These are phyloP conservation scores for Trichosporon sp. DNA, from an alignment of 1,284 basidiomycete genomes.

Conservation along the genomic window DNA sequence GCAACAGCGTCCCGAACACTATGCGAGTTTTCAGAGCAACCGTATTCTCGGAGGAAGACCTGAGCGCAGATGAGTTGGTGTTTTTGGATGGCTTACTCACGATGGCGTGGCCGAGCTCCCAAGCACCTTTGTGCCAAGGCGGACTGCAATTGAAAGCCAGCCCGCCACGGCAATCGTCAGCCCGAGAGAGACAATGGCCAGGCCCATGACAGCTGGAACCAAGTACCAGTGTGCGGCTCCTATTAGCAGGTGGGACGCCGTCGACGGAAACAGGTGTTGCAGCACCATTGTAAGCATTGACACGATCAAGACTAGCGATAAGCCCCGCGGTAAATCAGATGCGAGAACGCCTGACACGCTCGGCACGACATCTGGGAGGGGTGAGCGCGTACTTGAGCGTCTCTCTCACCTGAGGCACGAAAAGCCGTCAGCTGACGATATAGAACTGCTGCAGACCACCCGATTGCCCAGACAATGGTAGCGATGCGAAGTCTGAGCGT, in stretches of 20 bases:
- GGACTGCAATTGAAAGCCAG: neutral
- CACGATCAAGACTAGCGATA: neutral
- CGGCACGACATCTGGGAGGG: neutral
- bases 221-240: neutral
- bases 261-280: conserved; percentile 24
- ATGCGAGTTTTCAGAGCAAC: neutral
- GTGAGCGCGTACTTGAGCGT: neutral
- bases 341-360: neutral
- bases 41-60: neutral
- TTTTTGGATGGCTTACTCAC: neutral
- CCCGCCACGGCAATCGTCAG: neutral
- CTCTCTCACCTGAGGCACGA: neutral
- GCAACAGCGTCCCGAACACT: neutral
- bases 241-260: neutral
- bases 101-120: neutral
- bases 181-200: neutral
- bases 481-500: conserved; percentile 72
- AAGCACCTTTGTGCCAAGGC: neutral
- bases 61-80: neutral
- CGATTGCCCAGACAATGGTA: conserved; percentile 69
- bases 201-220: neutral
- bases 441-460: conserved; percentile 64
- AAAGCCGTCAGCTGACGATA: conserved; percentile 52
- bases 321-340: neutral
- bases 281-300: neutral